Percentiles rank a stretch among this genome's conserved stretches.
Evolutionary conservation across 176 grass and related monocot genomes (phyloP).

Genomic region (Rhynchospora breviuscula): DNA sequence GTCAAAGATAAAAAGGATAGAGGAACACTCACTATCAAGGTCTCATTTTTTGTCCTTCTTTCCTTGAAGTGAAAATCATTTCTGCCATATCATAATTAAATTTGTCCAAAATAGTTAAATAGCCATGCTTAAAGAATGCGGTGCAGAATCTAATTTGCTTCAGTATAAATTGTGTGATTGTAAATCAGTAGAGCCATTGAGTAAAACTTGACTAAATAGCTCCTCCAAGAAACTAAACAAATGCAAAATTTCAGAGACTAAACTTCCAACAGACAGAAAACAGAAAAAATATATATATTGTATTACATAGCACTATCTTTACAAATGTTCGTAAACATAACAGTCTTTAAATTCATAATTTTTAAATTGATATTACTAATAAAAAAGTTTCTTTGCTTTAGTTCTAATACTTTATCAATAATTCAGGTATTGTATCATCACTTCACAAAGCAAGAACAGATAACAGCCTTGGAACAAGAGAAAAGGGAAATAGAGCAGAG

Average conservation of each 20-base stretch:
- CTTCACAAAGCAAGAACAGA: constrained; percentile 72
- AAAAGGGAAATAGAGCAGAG: constrained; percentile 59
- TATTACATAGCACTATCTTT: too few relatives aligned
- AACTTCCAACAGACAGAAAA: background rate
- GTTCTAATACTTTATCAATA: background rate
- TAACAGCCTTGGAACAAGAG: constrained; percentile 69
- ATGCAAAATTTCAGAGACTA: too few relatives aligned
- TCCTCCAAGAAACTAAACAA: background rate
- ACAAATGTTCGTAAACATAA: background rate
- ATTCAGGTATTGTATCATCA: constrained; percentile 61
- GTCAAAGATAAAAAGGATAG: constrained; percentile 98
- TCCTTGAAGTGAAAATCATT: background rate
- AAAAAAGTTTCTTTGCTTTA: background rate
- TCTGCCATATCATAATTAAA: background rate
- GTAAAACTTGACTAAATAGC: background rate
- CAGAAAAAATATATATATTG: too few relatives aligned
- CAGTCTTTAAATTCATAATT: background rate
- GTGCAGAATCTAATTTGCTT: background rate
- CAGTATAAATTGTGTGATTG: background rate
- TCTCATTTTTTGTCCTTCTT: constrained; percentile 4
- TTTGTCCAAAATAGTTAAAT: background rate
- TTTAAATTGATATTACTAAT: background rate
- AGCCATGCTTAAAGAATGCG: background rate
- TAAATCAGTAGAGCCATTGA: background rate
- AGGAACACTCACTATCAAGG: constrained; percentile 72